Evolutionary conservation across 805 yeast species (phyloP), one percentile per base, ranked within the genome.

Genomic region (Debaryomyces tyrocola): DNA sequence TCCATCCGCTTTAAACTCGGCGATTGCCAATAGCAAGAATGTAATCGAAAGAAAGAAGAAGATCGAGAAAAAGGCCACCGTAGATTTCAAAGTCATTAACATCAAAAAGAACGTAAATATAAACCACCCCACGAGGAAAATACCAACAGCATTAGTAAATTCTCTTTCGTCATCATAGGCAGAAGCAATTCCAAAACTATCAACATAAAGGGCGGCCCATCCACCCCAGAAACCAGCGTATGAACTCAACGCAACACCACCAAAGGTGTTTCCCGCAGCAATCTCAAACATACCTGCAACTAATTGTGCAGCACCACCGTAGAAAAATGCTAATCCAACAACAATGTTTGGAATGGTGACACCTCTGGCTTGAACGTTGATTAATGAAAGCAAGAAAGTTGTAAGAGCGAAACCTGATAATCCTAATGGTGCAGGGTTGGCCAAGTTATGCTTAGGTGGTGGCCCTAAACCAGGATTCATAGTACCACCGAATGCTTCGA

Each of bases 141-240:
- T 58, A 8, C 74, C 77, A 9, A 71, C 40, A 2, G 77, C 77
- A 51, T 62, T 59, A 12, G 57, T 36, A 39, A 70, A 58, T 48
- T 70, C 46, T 39, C 40, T 47, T 18, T 51, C 51, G 14, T 57
- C 54, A 8, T 55, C 66, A 49, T 67, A 71, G 14, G 75, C 74
- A 9, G 60, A 57, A 4, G 46, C 53, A 51, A 72, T 72, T 28
- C 74, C 75, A 51, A 72, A 73, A 27, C 64, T 53, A 17, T 60
- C 62, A 28, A 64, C 67, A 21, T 65, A 62, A 43, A 85, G 78
- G 28, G 86, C 86, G 49, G 84, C 90, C 73, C 81, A 85, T 21
- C 84, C 72, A 71, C 83, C 79, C 92, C 92, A 85, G 63, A 85
- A 85, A 3, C 89, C 91, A 48, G 88, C 92, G 47, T 74, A 79